Conservation (phyloP, 2,329 filamentous ascomycete genomes). For the Fusarium tjaetaba region DNA sequence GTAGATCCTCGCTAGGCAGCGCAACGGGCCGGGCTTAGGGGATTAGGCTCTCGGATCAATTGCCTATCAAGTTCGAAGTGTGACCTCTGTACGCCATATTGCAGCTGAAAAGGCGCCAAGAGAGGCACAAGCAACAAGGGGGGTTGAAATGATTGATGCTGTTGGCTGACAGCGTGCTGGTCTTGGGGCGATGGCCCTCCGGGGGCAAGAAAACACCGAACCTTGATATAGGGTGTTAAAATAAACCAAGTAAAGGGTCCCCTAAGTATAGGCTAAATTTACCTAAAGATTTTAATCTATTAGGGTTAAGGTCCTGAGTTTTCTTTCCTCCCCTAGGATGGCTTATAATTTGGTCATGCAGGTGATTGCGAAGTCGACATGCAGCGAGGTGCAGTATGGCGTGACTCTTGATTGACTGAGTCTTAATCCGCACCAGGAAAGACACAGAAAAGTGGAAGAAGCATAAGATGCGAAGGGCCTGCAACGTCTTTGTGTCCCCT, state of each 20-base stretch:
- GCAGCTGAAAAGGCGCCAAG: neutral
- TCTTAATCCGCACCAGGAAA: neutral
- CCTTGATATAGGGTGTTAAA: no score
- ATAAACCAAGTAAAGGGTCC: no score
- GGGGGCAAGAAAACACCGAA: no score
- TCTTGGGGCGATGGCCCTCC: neutral
- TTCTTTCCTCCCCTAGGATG: no score
- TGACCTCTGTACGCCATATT: neutral
- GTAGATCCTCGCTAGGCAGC: neutral
- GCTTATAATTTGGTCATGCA: neutral
- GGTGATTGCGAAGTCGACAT: neutral
- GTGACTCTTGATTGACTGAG: neutral
- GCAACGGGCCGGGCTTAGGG: neutral
- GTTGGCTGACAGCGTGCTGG: neutral
- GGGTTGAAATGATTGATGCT: neutral
- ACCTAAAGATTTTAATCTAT: no score
- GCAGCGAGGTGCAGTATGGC: neutral
- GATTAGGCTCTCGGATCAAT: neutral
- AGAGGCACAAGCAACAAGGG: neutral
- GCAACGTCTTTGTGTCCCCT: neutral
- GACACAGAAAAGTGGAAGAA: neutral
- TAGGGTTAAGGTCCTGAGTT: no score
- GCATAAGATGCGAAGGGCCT: neutral
- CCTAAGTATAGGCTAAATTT: no score
- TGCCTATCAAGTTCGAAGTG: neutral